Evolutionary conservation across 768 basidiomycete species (phyloP).

Genomic region (Amanita inopinata): DNA sequence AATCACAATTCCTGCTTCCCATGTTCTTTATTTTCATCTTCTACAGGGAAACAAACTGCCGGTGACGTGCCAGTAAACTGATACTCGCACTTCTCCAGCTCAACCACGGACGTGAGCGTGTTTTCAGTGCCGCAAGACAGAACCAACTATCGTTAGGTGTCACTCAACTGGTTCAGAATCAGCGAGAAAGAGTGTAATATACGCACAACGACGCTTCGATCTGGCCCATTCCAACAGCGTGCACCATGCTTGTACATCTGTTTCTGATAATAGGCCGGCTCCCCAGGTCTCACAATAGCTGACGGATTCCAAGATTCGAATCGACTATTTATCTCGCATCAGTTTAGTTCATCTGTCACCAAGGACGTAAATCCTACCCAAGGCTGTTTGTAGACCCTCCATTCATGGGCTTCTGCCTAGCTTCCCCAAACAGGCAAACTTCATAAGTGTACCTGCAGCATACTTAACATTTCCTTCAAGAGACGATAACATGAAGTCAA

Average conservation of each 20-base stretch:
- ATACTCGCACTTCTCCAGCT: slow-evolving; percentile 97
- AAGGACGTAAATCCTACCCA: slow-evolving; percentile 47
- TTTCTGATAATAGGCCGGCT: slow-evolving; percentile 67
- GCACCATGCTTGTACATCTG: slow-evolving; percentile 80
- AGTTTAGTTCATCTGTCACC: background rate
- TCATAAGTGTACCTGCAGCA: slow-evolving; percentile 80
- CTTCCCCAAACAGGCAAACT: slow-evolving; percentile 84
- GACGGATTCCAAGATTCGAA: slow-evolving; percentile 77
- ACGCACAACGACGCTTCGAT: slow-evolving; percentile 71
- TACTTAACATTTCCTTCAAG: background rate
- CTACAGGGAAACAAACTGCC: slow-evolving; percentile 63
- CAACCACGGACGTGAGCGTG: slow-evolving; percentile 61
- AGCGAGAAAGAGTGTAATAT: background rate
- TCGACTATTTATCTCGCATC: too few relatives aligned
- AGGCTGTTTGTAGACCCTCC: slow-evolving; percentile 70
- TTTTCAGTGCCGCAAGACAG: slow-evolving; percentile 85
- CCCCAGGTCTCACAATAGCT: slow-evolving; percentile 44
- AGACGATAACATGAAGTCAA: slow-evolving; percentile 13
- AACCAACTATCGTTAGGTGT: slow-evolving; percentile 44
- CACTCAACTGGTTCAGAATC: background rate
- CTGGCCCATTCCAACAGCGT: slow-evolving; percentile 95
- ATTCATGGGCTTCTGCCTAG: slow-evolving; percentile 78
- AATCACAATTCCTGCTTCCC: slow-evolving; percentile 3
- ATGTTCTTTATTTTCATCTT: slow-evolving; percentile 23
- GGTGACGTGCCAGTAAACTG: slow-evolving; percentile 78